Evolutionary conservation across 2,329 filamentous ascomycete genomes (phyloP).

Genomic region (Elsinoe ampelina): DNA sequence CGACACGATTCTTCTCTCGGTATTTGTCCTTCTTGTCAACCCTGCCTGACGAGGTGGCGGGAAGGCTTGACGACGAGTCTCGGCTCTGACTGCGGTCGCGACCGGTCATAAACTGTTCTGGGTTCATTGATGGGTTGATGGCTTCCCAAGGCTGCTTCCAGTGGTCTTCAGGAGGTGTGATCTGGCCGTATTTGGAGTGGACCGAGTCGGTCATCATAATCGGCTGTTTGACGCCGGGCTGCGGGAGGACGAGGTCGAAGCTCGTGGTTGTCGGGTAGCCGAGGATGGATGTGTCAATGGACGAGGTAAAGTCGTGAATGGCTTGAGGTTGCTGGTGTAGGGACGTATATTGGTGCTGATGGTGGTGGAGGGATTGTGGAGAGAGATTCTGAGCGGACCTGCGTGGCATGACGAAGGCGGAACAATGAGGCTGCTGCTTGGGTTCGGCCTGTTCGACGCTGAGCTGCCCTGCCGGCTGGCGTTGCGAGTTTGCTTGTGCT

Average conservation of each 20-base stretch:
- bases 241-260: neutral
- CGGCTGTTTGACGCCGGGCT: neutral
- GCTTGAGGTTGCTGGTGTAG: neutral
- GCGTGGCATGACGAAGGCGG: conserved; percentile 3
- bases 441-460: neutral
- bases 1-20: conserved; percentile 61
- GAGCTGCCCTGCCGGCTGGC: neutral
- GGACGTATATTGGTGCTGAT: neutral
- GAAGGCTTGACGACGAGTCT: neutral
- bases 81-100: conserved; percentile 4
- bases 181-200: conserved; percentile 23
- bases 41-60: conserved; percentile 14
- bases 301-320: neutral
- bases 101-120: conserved; percentile 1
- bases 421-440: neutral
- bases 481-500: neutral
- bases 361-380: neutral
- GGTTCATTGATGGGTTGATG: neutral
- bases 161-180: conserved; percentile 30
- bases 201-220: conserved; percentile 8
- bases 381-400: neutral
- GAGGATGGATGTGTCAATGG: neutral
- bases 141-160: conserved; percentile 19
- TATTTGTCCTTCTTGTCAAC: conserved; percentile 47
- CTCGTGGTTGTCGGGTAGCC: neutral